Evolutionary conservation across 345 rosid genomes (phyloP).

Genomic region (Euphorbia pulcherrima): DNA sequence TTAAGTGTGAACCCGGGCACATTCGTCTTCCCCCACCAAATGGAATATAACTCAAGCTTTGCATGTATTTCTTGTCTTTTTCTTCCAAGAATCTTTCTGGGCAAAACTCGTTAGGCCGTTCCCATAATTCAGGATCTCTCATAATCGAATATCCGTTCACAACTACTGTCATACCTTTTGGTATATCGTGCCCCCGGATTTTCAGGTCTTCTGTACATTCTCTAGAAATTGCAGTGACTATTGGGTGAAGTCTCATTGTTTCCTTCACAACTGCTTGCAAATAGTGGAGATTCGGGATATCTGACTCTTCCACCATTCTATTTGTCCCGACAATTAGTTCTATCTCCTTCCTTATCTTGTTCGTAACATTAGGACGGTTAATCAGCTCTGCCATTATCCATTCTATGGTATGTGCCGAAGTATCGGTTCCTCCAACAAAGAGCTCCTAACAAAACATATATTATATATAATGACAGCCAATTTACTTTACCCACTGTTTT

Average conservation of each 20-base stretch:
- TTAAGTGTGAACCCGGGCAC: constrained; percentile 11
- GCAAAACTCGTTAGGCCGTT: not conserved
- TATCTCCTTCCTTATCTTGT: constrained; percentile 6
- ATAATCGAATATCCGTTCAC: constrained; percentile 13
- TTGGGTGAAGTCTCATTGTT: not conserved
- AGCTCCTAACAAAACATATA: constrained; percentile 4
- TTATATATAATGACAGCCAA: no score
- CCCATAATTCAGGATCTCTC: constrained; percentile 13
- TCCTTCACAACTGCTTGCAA: constrained; percentile 4
- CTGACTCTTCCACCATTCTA: constrained; percentile 15
- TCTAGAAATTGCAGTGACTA: not conserved
- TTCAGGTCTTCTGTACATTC: not conserved
- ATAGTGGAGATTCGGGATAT: constrained; percentile 14
- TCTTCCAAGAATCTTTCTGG: constrained; percentile 16
- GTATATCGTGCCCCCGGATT: constrained; percentile 2
- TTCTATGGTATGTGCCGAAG: constrained; percentile 18
- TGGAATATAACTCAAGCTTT: not conserved
- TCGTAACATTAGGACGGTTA: not conserved
- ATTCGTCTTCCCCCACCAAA: constrained; percentile 14
- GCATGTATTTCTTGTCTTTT: not conserved
- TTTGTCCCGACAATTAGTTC: constrained; percentile 3
- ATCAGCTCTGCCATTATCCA: constrained; percentile 9
- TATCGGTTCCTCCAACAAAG: constrained; percentile 22
- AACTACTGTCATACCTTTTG: not conserved
- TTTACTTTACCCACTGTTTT: no score